Evolutionary conservation across 305 asterid genomes (phyloP).

Genomic region (Salvia sclarea): DNA sequence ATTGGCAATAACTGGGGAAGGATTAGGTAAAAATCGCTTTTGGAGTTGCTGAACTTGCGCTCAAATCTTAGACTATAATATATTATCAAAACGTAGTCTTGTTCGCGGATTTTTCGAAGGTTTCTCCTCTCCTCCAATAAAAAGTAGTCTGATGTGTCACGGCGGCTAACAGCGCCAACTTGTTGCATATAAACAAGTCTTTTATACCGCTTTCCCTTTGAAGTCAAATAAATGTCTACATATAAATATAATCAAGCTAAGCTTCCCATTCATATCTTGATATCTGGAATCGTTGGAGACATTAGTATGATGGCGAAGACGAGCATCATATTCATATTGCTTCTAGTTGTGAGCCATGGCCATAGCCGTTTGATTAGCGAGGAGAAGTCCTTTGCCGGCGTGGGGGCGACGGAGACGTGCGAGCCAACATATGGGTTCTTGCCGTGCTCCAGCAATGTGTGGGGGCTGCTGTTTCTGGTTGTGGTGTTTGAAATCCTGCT

Average conservation of each 20-base stretch:
- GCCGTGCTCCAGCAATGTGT: slow-evolving; percentile 46
- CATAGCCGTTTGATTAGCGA: slow-evolving; percentile 37
- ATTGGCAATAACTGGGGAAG: not conserved
- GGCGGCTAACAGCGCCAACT: slow-evolving; percentile 34
- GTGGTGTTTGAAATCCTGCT: slow-evolving; percentile 51
- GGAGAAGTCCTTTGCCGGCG: not conserved
- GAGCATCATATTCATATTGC: slow-evolving; percentile 16
- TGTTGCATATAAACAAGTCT: not conserved
- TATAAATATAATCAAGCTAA: not conserved
- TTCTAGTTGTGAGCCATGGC: slow-evolving; percentile 28
- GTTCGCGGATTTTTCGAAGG: not conserved
- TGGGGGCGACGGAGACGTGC: slow-evolving; percentile 29
- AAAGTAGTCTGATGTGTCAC: not conserved
- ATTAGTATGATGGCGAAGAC: slow-evolving; percentile 11
- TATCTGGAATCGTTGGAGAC: not conserved
- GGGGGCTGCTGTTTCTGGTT: slow-evolving; percentile 63
- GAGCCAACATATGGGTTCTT: slow-evolving; percentile 39
- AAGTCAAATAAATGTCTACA: not conserved
- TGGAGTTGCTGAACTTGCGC: not conserved
- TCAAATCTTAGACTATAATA: not conserved
- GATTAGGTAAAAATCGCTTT: slow-evolving; percentile 20
- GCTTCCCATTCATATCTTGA: not conserved
- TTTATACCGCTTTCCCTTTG: not conserved
- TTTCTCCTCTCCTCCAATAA: not conserved
- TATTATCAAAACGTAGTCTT: not conserved